Base-by-base conservation (phyloP, 2,329 filamentous ascomycete species). In the Leptographium procerum region DNA sequence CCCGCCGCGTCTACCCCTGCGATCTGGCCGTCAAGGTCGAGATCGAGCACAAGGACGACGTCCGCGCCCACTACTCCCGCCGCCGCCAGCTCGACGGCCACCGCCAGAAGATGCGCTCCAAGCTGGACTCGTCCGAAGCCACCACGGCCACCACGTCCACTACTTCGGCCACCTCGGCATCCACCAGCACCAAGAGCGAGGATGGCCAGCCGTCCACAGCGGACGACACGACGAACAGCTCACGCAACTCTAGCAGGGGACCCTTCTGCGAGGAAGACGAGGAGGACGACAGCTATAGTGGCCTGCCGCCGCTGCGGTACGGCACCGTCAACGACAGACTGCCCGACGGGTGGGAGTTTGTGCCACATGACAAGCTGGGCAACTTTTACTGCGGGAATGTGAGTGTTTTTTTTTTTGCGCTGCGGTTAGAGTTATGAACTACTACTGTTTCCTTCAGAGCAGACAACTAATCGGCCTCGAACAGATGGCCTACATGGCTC, bases 381-480 rank as follows among this genome's bases (percentile, higher is more conserved):
- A 96, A 89, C 67, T 95, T 99, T 70, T 97, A 95, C 72, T 88
- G 86, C 34, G 94, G 94, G 61, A 99, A 96, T 69, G 84, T 86
- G 68, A 74, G 82, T 75, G n/a, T n/a, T n/a, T n/a, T n/a, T n/a
- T n/a, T n/a, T n/a, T n/a, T n/a, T n/a, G n/a, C n/a, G n/a, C n/a
- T n/a, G n/a, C 22, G 7, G 26, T 19, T 19, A 16, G n/a, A 29
- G 9, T 2, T 14, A 10, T 7, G 26, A 29, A 43, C 3, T 1
- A 5, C 13, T 19, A 8, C 31, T 43, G n/a, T 22, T 5, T 13
- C n/a, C n/a, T n/a, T n/a, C n/a, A n/a, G n/a, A n/a, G n/a, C n/a
- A n/a, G n/a, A n/a, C 50, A 9, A 51, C 54, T 11, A 16, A 56
- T 40, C n/a, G n/a, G n/a, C n/a, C n/a, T n/a, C 14, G 1, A 55